Base-by-base conservation (phyloP, 306 rosid species). In the Alnus glutinosa region DNA sequence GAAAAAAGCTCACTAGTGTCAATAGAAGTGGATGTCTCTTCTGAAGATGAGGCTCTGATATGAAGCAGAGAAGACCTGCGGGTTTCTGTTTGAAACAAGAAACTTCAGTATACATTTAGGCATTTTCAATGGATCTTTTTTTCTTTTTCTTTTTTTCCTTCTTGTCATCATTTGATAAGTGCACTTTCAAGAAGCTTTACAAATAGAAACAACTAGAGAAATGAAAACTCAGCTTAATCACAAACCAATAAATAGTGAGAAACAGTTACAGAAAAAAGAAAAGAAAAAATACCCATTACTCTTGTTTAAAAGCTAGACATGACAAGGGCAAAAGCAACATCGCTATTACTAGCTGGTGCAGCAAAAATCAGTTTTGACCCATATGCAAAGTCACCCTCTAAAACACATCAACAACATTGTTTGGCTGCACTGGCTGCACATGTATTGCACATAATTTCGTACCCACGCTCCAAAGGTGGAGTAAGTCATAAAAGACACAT, bases 1-100 rank as follows among this genome's bases (percentile, higher is more conserved):
- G 93, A 46, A 61, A 96, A 57, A 47, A 96, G 76, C 82, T 96
- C 97, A 77, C 75, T 79, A 12, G 92, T 75, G 79, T 96, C 99
- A 23, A 80, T 75, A 39, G 94, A 71, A 78, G 88, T 54, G 71
- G 99, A 90, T 80, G 97, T 82, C 19, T 96, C 99, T 59, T 96
- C 99, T 0, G 99, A 93, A 71, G 94, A 85, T 18, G 92, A 88
- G 71, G 99, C 99, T 82, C 94, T 84, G 74, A 84, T 81, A 85
- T 50, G 92, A 86, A 85, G 79, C 86, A 83, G 81, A 76, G 84
- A 82, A 51, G 81, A 77, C 82, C 90, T 93, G 19, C 86, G 85
- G 32, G 84, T 82, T 86, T 79, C 99, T 93, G 71, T 49, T 79
- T 50, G 37, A 81, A 71, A 75, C 55, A 55, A 61, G 19, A 67